Evolutionary conservation across 805 yeast species (phyloP).

Genomic region (Jamesozyma lodderae): DNA sequence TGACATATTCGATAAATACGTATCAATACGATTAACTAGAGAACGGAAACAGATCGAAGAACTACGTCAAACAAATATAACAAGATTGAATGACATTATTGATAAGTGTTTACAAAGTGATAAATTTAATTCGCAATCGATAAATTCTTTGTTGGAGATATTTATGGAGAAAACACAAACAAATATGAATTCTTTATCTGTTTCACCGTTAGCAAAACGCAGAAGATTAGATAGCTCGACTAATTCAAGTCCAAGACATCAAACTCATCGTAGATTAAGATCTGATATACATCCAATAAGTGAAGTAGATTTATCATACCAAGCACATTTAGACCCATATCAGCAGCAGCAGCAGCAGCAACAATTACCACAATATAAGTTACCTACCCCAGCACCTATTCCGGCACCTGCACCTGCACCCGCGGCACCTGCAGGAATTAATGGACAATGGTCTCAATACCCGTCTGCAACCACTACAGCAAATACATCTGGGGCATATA

Average conservation of each 20-base stretch:
- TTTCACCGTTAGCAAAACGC: constrained; percentile 8
- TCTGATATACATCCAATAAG: constrained; percentile 12
- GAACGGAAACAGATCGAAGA: constrained; percentile 16
- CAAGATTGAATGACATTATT: constrained; percentile 12
- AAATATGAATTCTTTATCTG: not conserved
- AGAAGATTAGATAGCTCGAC: constrained; percentile 5
- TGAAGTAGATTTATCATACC: constrained; percentile 3
- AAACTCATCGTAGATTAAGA: constrained; percentile 7
- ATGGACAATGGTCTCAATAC: too few relatives aligned
- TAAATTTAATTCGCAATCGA: constrained; percentile 11
- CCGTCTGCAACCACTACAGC: too few relatives aligned
- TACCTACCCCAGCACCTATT: not conserved
- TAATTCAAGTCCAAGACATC: constrained; percentile 11
- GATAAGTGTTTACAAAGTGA: constrained; percentile 14
- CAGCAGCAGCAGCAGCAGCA: constrained; percentile 3
- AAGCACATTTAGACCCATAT: constrained; percentile 1
- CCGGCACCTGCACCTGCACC: too few relatives aligned
- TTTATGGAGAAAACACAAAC: constrained; percentile 1
- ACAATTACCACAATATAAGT: not conserved
- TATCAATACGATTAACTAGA: constrained; percentile 13
- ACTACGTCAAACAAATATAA: constrained; percentile 14
- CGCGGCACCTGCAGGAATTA: too few relatives aligned
- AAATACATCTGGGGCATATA: too few relatives aligned
- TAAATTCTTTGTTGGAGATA: constrained; percentile 11
- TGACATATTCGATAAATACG: constrained; percentile 10